Conservation (phyloP, 2,329 filamentous ascomycete genomes). For the Fusarium sacchari region DNA sequence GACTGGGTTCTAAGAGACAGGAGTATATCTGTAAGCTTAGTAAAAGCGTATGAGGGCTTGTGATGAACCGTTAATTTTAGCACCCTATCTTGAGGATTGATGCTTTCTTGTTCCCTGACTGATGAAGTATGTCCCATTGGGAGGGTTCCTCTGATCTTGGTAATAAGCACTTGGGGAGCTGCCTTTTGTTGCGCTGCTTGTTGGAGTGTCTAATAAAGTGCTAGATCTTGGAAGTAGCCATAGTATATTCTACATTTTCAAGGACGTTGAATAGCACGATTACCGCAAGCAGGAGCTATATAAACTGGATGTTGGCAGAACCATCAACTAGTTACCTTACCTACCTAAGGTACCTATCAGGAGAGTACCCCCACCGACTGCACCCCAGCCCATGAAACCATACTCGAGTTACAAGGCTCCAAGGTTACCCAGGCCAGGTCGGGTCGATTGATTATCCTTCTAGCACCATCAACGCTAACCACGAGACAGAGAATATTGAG, state of each 20-base stretch:
- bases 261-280: not conserved
- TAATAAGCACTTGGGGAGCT: not conserved
- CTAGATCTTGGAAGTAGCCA: not conserved
- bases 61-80: not conserved
- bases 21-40: not conserved
- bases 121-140: not conserved
- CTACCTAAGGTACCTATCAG: not conserved
- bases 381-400: constrained; percentile 23
- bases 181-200: not conserved
- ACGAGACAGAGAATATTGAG: constrained; percentile 7
- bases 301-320: not conserved
- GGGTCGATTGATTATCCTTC: constrained; percentile 28
- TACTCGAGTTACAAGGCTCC: constrained; percentile 22
- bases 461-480: constrained; percentile 33
- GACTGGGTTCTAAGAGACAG: not conserved
- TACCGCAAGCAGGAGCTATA: too few relatives aligned
- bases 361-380: constrained; percentile 3
- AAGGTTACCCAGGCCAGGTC: constrained; percentile 23
- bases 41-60: too few relatives aligned
- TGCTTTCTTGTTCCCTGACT: not conserved
- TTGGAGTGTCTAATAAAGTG: not conserved
- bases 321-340: too few relatives aligned
- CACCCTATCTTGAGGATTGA: not conserved
- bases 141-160: not conserved
- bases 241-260: not conserved